phyloP scores from a whole-genome alignment of 73 alveolate genomes.

The Tetrahymena elliotti region DNA sequence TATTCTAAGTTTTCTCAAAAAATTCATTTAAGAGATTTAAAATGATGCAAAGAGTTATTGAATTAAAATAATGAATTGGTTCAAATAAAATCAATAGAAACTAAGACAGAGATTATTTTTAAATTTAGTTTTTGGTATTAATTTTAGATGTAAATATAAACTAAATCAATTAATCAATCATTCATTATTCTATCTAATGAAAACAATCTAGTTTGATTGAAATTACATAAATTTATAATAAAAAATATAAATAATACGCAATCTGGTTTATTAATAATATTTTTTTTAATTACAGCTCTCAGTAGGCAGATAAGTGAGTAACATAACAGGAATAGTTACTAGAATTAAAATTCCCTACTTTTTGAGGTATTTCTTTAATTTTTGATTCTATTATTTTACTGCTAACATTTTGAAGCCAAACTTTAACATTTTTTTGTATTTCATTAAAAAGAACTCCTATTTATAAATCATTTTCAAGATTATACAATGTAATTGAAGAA shows the following conservation, averaged over 20 bases:
- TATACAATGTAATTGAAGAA: conserved; percentile 17
- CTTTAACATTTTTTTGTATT: neutral
- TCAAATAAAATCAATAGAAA: neutral
- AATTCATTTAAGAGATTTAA: too few relatives aligned
- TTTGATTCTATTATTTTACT: neutral
- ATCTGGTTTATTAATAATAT: neutral
- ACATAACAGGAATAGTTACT: neutral
- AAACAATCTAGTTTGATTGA: neutral
- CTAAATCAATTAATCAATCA: too few relatives aligned
- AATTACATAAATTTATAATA: neutral
- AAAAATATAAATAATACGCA: neutral
- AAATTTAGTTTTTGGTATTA: neutral
- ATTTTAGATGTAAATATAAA: too few relatives aligned
- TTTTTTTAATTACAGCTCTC: neutral
- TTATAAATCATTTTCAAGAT: conserved; percentile 6
- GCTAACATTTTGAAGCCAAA: neutral
- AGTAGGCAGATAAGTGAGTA: neutral
- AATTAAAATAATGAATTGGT: too few relatives aligned
- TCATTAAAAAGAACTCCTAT: neutral
- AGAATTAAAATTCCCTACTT: neutral
- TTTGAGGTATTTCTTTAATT: neutral
- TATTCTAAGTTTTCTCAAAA: neutral
- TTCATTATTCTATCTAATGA: neutral
- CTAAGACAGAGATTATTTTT: neutral
- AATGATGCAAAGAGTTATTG: too few relatives aligned